These are phyloP conservation scores for Calonectria pauciramosa DNA, from an alignment of 2,329 filamentous ascomycete species.

Conservation along the genomic window DNA sequence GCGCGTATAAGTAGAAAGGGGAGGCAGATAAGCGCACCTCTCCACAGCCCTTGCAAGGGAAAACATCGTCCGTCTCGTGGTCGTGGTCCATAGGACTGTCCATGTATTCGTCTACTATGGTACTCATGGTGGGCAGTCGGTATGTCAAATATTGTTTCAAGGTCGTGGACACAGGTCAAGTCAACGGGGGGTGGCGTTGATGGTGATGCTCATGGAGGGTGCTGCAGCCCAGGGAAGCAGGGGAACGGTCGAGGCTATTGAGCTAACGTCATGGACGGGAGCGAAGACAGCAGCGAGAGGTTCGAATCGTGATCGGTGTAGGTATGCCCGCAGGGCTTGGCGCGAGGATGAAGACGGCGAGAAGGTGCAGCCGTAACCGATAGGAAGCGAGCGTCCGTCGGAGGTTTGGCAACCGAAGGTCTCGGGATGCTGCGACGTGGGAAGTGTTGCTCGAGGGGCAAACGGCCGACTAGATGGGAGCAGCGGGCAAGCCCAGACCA, in stretches of 20 bases:
- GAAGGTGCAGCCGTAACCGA: slow-evolving; percentile 25
- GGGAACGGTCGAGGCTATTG: slow-evolving; percentile 38
- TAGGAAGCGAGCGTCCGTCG: slow-evolving; percentile 27
- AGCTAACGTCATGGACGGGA: slow-evolving; percentile 42
- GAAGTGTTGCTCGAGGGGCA: slow-evolving; percentile 22
- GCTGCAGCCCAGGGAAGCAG: slow-evolving; percentile 39
- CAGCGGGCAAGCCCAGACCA: slow-evolving; percentile 32
- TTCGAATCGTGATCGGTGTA: slow-evolving; percentile 31
- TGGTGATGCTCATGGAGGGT: slow-evolving; percentile 37
- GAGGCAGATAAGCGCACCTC: slow-evolving; percentile 70
- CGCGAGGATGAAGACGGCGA: slow-evolving; percentile 28
- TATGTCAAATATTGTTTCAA: slow-evolving; percentile 26
- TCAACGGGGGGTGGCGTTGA: slow-evolving; percentile 31
- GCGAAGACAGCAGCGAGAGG: slow-evolving; percentile 23
- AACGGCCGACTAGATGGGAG: slow-evolving; percentile 23
- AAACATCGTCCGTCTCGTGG: slow-evolving; percentile 84
- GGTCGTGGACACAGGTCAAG: slow-evolving; percentile 26
- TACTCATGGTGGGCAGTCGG: slow-evolving; percentile 56
- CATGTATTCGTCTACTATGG: slow-evolving; percentile 71
- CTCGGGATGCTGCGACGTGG: slow-evolving; percentile 36
- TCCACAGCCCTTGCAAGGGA: slow-evolving; percentile 93
- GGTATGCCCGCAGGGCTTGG: slow-evolving; percentile 29
- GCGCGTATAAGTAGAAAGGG: not conserved
- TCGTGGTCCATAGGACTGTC: slow-evolving; percentile 81
- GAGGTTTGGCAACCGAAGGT: slow-evolving; percentile 38